Conservation (phyloP, 768 basidiomycete species). For the Thelephora ganbajun region DNA sequence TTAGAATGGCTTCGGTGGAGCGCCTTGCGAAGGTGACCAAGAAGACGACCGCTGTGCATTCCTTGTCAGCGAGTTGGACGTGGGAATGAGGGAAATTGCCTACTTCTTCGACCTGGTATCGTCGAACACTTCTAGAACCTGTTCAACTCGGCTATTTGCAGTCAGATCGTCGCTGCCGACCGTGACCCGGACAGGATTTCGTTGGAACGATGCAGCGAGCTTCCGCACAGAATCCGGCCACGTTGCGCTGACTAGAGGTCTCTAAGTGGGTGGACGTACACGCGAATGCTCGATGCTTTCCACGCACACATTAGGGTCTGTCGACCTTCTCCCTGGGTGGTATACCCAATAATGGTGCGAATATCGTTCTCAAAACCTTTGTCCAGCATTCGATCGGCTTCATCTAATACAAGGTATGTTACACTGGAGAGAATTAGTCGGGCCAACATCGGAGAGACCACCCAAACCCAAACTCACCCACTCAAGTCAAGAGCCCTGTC, state of each 20-base stretch:
- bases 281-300: background rate
- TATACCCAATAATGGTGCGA: constrained; percentile 68
- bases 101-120: constrained; percentile 79
- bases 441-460: background rate
- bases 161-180: constrained; percentile 93
- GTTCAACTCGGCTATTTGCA: constrained; percentile 89
- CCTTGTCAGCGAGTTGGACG: background rate
- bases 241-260: constrained; percentile 74
- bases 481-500: constrained; percentile 78
- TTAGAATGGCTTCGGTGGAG: constrained; percentile 48
- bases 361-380: constrained; percentile 99
- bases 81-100: constrained; percentile 14
- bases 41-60: constrained; percentile 40
- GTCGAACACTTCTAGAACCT: constrained; percentile 84
- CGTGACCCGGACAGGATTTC: constrained; percentile 75
- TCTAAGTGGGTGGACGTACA: background rate
- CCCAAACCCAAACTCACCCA: constrained; percentile 28
- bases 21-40: constrained; percentile 38
- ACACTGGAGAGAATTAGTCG: constrained; percentile 34
- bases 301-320: constrained; percentile 91
- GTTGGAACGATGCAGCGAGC: constrained; percentile 79
- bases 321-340: constrained; percentile 51
- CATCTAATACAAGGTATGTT: constrained; percentile 86
- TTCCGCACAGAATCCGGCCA: constrained; percentile 93
- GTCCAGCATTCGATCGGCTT: constrained; percentile 97